A percentile compares a stretch with the other conserved stretches of the same genome.
Evolutionary conservation across 306 rosid species (phyloP).

Genomic region (Cucumis cinereus): DNA sequence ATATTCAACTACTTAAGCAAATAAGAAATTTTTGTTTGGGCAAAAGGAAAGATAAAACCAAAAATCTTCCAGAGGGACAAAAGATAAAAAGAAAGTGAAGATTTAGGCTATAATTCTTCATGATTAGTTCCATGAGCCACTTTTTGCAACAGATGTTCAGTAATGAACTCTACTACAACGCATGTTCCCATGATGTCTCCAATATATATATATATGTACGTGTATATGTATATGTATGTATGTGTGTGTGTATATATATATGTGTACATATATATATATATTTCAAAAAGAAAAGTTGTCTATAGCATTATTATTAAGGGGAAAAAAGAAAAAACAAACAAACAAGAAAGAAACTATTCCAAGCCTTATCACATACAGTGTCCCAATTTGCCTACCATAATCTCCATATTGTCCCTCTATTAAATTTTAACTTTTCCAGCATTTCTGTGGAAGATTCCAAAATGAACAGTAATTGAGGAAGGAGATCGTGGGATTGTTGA

Average conservation of each 20-base stretch:
- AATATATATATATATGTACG: no score
- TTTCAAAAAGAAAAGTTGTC: neutral
- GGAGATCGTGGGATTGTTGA: neutral
- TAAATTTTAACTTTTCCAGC: slow-evolving; percentile 1
- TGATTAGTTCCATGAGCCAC: neutral
- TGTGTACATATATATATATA: neutral
- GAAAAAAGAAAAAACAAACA: no score
- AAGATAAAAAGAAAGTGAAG: neutral
- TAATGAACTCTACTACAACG: neutral
- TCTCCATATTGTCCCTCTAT: neutral
- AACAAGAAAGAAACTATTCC: neutral
- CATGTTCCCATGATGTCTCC: neutral
- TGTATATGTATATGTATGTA: no score
- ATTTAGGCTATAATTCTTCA: neutral
- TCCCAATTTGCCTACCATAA: neutral
- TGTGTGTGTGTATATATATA: no score
- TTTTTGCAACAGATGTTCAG: neutral
- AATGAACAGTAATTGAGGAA: neutral
- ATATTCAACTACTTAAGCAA: neutral
- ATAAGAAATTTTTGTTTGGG: neutral
- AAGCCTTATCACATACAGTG: neutral
- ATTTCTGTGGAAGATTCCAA: slow-evolving; percentile 1
- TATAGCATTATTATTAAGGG: neutral
- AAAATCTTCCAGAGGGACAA: neutral
- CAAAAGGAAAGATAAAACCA: neutral